Percentiles rank a stretch among this genome's conserved stretches.
Evolutionary conservation across 306 rosid species (phyloP).

Genomic region (Rubus idaeus): DNA sequence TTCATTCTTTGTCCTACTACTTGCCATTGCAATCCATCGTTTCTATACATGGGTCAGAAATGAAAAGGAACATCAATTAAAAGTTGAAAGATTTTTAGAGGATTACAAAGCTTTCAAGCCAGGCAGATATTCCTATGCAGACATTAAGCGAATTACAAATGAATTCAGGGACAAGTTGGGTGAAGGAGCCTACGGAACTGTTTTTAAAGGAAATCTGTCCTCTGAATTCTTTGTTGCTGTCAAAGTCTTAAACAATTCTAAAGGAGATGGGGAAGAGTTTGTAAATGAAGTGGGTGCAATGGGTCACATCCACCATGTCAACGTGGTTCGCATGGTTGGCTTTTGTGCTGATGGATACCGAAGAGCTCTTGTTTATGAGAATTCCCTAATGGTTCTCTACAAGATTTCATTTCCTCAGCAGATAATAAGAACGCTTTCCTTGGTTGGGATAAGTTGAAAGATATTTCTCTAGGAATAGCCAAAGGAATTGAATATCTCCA

Average conservation of each 20-base stretch:
- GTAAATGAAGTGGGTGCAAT: slow-evolving; percentile 16
- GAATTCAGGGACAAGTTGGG: background rate
- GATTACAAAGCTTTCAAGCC: slow-evolving; percentile 7
- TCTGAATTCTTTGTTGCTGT: slow-evolving; percentile 12
- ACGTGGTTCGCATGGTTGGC: no score
- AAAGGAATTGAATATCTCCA: no score
- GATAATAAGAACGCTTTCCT: no score
- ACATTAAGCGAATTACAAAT: background rate
- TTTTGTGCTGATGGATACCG: no score
- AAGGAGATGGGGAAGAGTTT: slow-evolving; percentile 9
- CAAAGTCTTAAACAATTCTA: background rate
- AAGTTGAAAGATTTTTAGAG: slow-evolving; percentile 32
- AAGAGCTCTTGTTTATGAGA: no score
- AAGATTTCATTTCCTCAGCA: background rate
- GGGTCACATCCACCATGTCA: no score
- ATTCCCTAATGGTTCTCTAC: no score
- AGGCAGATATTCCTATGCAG: no score
- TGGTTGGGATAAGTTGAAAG: no score
- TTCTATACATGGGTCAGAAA: slow-evolving; percentile 11
- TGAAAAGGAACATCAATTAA: slow-evolving; percentile 24
- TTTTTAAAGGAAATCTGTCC: slow-evolving; percentile 35
- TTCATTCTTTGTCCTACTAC: slow-evolving; percentile 6
- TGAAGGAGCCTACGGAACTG: slow-evolving; percentile 18
- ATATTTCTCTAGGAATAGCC: no score
- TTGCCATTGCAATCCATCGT: slow-evolving; percentile 8